phyloP scores from a whole-genome alignment of 345 rosid species.

The Pistacia integerrima region DNA sequence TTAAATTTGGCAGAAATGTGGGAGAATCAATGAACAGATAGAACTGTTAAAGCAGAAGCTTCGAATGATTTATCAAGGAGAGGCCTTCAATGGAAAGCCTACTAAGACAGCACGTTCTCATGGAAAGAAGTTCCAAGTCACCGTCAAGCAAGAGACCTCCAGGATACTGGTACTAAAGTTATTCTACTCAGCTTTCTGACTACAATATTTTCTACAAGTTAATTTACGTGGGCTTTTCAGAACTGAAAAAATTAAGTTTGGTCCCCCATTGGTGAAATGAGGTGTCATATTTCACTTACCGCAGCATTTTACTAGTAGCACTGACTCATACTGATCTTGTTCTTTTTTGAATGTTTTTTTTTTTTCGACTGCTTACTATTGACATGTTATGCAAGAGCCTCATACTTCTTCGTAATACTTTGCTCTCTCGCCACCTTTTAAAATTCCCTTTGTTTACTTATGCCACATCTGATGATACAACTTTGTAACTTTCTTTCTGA shows the following conservation, averaged over 20 bases:
- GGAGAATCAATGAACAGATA: slow-evolving; percentile 82
- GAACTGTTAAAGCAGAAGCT: slow-evolving; percentile 73
- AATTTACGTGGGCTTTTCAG: neutral
- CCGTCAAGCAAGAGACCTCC: slow-evolving; percentile 80
- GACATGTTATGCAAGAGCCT: neutral
- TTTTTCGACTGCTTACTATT: neutral
- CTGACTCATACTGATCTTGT: no score
- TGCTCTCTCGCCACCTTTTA: neutral
- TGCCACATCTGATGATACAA: neutral
- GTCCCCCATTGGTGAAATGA: neutral
- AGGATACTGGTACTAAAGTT: slow-evolving; percentile 70
- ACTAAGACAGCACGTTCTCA: slow-evolving; percentile 95
- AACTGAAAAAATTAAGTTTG: neutral
- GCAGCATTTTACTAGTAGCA: neutral
- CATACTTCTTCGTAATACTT: neutral
- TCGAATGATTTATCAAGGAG: slow-evolving; percentile 73
- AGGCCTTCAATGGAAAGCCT: slow-evolving; percentile 82
- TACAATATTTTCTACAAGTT: neutral
- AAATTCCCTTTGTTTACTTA: neutral
- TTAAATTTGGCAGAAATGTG: slow-evolving; percentile 69
- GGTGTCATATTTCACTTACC: neutral
- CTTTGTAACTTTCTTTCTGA: neutral
- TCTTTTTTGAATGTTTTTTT: neutral
- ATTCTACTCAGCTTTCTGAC: neutral
- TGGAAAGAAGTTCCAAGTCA: slow-evolving; percentile 92